Evolutionary conservation across 2,329 filamentous ascomycete genomes (phyloP), one percentile per base, ranked within the genome.

Genomic region (Epicoccum nigrum): DNA sequence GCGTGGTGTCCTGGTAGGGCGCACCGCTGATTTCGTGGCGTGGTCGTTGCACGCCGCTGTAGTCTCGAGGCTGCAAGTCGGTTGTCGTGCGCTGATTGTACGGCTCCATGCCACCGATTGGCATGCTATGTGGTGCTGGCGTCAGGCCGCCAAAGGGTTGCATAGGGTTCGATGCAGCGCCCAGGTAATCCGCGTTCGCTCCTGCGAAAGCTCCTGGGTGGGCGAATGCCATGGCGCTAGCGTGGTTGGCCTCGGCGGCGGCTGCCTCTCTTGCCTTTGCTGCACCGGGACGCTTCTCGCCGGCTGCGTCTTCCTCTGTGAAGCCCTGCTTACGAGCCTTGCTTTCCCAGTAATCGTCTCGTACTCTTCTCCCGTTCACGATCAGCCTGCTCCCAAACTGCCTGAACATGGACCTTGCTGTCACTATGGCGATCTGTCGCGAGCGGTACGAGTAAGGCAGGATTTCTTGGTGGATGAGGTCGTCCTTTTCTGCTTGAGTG

Each of bases 311-410:
- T 57, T 95, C 92, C 72, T 99, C 94, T 1, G 94, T 99, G 70
- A 99, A 99, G 9, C 94, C 94, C 75, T 99, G 94, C 76, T 97
- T 99, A 39, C 89, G 84, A 7, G 94, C 94, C 76, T 97, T 97
- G 68, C 88, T 90, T 74, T 97, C 94, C 94, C 94, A 99, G 75
- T 99, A 99, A 72, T 99, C 94, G 75, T 99, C 94, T 41, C 94
- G 87, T 33, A 99, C 94, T 51, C 94, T 83, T 56, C 93, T 84
- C 27, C 94, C 94, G 66, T 92, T 90, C 28, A 89, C 86, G 58
- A 99, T 94, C 44, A 99, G 88, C 57, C 94, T 85, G 73, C 92
- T 97, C 40, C 94, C 94, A 73, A 99, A 99, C 73, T 99, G 94
- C 34, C 94, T 87, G 75, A 97, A 99, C 94, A 99, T 99, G 63